A percentile compares a stretch with the other conserved stretches of the same genome.
These are phyloP conservation scores for Vicia sativa DNA, from an alignment of 306 rosid genomes.

Conservation along the genomic window DNA sequence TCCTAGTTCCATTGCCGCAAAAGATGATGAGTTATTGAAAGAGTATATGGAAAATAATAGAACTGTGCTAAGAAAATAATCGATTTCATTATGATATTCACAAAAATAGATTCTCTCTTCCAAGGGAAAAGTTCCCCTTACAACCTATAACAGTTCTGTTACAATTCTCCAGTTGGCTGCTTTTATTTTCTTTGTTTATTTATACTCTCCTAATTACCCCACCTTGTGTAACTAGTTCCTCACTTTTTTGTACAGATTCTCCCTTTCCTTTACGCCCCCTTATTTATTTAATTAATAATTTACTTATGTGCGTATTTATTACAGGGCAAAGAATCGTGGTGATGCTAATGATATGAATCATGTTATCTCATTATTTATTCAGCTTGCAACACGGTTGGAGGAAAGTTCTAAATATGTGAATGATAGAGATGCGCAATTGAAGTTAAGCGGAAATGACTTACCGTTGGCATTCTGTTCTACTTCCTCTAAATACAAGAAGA, in stretches of 20 bases:
- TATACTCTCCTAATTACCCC: slow-evolving; percentile 1
- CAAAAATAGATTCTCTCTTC: slow-evolving; percentile 7
- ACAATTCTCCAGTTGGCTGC: not conserved
- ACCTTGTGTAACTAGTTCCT: slow-evolving; percentile 1
- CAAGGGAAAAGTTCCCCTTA: not conserved
- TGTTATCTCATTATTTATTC: slow-evolving; percentile 71
- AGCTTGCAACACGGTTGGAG: slow-evolving; percentile 81
- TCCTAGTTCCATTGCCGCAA: no score
- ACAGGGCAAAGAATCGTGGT: slow-evolving; percentile 85
- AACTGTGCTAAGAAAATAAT: not conserved
- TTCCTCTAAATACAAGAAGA: slow-evolving; percentile 72
- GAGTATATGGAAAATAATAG: not conserved
- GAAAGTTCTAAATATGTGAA: slow-evolving; percentile 58
- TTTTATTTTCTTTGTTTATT: slow-evolving; percentile 2
- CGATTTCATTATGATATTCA: not conserved
- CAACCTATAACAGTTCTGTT: not conserved
- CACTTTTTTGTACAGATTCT: not conserved
- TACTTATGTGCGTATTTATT: slow-evolving; percentile 29
- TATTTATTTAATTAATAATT: slow-evolving; percentile 1
- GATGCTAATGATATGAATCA: slow-evolving; percentile 78
- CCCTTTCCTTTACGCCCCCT: slow-evolving; percentile 5
- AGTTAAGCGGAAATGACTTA: slow-evolving; percentile 34
- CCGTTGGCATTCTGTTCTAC: slow-evolving; percentile 46
- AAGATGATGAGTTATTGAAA: not conserved
- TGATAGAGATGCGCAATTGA: slow-evolving; percentile 36